Percentiles rank a stretch among this genome's conserved stretches.
phyloP scores from a whole-genome alignment of 2,329 filamentous ascomycete genomes.

The Penicillium sp. region DNA sequence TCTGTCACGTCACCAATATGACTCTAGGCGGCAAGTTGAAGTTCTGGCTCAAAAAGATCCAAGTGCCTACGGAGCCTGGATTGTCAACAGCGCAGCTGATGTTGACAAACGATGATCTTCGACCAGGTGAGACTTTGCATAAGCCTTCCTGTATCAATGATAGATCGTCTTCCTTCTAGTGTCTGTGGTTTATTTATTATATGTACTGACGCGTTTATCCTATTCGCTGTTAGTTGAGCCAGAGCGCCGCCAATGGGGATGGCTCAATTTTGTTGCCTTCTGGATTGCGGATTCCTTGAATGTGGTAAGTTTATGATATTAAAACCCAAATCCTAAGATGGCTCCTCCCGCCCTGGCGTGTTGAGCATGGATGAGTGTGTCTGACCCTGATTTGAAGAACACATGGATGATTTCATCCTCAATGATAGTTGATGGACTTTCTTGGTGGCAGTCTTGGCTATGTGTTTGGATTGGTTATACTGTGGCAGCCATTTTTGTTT shows the following conservation, averaged over 20 bases:
- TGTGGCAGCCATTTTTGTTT: constrained; percentile 9
- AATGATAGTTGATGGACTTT: constrained; percentile 14
- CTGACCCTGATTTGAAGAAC: background rate
- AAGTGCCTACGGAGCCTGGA: constrained; percentile 10
- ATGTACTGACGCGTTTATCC: background rate
- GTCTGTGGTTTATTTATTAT: background rate
- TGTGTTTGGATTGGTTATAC: constrained; percentile 17
- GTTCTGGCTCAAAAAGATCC: constrained; percentile 4
- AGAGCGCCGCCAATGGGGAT: constrained; percentile 12
- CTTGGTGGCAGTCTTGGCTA: constrained; percentile 17
- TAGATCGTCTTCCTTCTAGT: background rate
- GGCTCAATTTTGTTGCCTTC: constrained; percentile 15
- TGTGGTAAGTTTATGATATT: constrained; percentile 7
- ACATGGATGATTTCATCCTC: constrained; percentile 17
- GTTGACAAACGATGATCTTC: constrained; percentile 14
- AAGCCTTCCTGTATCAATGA: background rate
- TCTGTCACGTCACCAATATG: background rate
- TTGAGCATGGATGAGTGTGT: background rate
- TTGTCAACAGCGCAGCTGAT: constrained; percentile 12
- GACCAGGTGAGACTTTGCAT: constrained; percentile 5
- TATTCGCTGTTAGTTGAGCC: constrained; percentile 4
- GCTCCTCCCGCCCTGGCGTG: no score
- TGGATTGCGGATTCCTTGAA: constrained; percentile 17
- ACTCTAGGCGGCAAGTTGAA: background rate
- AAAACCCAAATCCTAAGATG: background rate